phyloP scores from a whole-genome alignment of 2,329 filamentous ascomycete species.

The Endothia cerciana region DNA sequence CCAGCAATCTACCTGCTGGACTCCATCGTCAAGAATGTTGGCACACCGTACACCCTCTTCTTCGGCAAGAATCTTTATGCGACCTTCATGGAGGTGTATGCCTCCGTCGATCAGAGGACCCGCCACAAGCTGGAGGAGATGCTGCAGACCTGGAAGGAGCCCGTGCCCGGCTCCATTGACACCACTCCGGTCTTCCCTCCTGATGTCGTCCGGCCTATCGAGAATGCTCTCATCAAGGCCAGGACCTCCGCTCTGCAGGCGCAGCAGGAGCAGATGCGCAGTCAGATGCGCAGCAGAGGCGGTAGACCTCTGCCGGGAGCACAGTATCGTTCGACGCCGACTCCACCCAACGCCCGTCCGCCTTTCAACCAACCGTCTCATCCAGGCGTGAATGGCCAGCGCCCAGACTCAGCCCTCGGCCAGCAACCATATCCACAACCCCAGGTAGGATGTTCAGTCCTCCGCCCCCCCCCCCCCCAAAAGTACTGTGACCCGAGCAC shows the following conservation, averaged over 20 bases:
- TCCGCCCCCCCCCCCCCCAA: too few species aligned
- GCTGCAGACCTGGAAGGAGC: slow-evolving; percentile 97
- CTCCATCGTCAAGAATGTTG: slow-evolving; percentile 98
- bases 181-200: slow-evolving; percentile 88
- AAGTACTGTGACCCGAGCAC: background rate
- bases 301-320: slow-evolving; percentile 45
- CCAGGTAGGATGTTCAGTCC: slow-evolving; percentile 28
- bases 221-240: slow-evolving; percentile 90
- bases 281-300: slow-evolving; percentile 57
- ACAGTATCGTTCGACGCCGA: slow-evolving; percentile 73
- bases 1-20: slow-evolving; percentile 97
- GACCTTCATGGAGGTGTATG: slow-evolving; percentile 97
- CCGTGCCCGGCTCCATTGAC: slow-evolving; percentile 90
- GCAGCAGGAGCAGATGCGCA: slow-evolving; percentile 59
- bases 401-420: slow-evolving; percentile 24
- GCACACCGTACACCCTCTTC: slow-evolving; percentile 95
- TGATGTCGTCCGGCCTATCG: slow-evolving; percentile 87
- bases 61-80: slow-evolving; percentile 89
- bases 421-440: slow-evolving; percentile 32
- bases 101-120: slow-evolving; percentile 79
- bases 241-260: slow-evolving; percentile 63
- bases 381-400: slow-evolving; percentile 40
- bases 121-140: slow-evolving; percentile 95
- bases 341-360: slow-evolving; percentile 62
- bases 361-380: slow-evolving; percentile 44